Base-by-base conservation (phyloP, 139 green algal genomes). In the Tetradesmus lagerheimii region DNA sequence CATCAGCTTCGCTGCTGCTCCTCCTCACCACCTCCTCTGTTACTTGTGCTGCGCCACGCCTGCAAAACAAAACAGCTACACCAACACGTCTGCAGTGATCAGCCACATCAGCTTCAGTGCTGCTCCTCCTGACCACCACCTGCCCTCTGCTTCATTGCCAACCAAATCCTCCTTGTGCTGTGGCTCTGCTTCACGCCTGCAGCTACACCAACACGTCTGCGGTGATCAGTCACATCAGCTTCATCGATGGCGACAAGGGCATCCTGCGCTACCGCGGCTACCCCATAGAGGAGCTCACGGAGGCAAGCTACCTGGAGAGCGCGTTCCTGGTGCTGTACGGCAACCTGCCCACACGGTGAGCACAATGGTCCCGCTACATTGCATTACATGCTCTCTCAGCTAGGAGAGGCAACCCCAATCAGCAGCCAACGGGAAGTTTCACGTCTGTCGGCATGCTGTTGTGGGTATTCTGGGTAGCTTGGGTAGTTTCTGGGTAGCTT, bases 181-280 rank as follows among this genome's bases (percentile, higher is more conserved):
- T 76, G 20, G 62, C 16, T 74, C 3, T 11, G 11, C 4, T 76
- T 35, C 35, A 0, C 18, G 29, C 27, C 27, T 9, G 67, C 67
- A 78, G 67, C 67, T 78, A 38, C 31, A 78, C 31, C 67, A 37
- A 39, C 67, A 78, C 31, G 67, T 78, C 67, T 39, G 67, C 67
- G 14, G 97, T 98, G 80, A 96, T 96, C 74, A 98, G 94, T 35
- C 89, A 88, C 47, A 98, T 99, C 86, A 98, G 94, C 4, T 99
- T 96, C 95, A 99, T 99, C 84, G 98, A 99, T 88, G 98, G 98
- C 86, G 97, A 98, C 76, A 97, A 97, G 93, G 98, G 98, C 38
- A 97, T 78, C n/a, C n/a, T 78, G 67, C 67, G n/a, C 34, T 80
- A 37, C 75, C 77, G 81, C 35, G 81, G 81, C 53, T 87, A 87